Evolutionary conservation across 108 stramenopile genomes (phyloP).

Genomic region (Nitzschia sp.): DNA sequence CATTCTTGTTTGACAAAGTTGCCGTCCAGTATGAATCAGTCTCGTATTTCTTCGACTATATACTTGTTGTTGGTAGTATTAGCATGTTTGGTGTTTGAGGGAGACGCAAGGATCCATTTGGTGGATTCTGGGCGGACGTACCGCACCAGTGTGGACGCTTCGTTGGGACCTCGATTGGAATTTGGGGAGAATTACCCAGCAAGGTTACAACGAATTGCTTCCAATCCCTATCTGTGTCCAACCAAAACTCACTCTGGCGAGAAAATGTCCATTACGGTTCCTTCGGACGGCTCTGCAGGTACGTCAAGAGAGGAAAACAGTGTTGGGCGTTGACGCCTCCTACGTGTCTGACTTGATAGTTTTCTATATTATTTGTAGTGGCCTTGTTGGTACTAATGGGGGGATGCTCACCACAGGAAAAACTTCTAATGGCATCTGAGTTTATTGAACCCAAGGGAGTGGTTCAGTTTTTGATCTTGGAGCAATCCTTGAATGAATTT

Average conservation of each 20-base stretch:
- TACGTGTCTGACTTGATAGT: too few relatives aligned
- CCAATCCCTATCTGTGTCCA: slow-evolving; percentile 7
- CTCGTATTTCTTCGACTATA: too few relatives aligned
- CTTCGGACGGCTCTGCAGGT: slow-evolving; percentile 48
- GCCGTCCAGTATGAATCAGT: too few relatives aligned
- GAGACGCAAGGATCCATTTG: slow-evolving; percentile 2
- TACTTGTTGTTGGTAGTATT: too few relatives aligned
- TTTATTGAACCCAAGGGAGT: slow-evolving; percentile 32
- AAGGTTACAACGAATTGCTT: not conserved
- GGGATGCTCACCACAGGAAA: slow-evolving; percentile 42
- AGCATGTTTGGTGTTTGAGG: not conserved
- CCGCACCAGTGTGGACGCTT: not conserved
- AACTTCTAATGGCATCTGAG: slow-evolving; percentile 35
- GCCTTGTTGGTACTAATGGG: slow-evolving; percentile 41
- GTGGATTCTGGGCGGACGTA: slow-evolving; percentile 8
- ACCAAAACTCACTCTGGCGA: not conserved
- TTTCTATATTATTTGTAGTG: slow-evolving; percentile 15
- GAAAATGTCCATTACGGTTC: slow-evolving; percentile 12
- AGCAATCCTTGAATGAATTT: not conserved
- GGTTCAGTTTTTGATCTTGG: slow-evolving; percentile 42
- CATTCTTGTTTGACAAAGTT: too few relatives aligned
- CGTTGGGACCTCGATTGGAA: slow-evolving; percentile 4
- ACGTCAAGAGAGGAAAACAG: too few relatives aligned
- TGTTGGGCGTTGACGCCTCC: too few relatives aligned
- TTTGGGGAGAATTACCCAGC: not conserved